Evolutionary conservation across 2,329 filamentous ascomycete species (phyloP), one percentile per base, ranked within the genome.

Genomic region (Exophiala sp.): DNA sequence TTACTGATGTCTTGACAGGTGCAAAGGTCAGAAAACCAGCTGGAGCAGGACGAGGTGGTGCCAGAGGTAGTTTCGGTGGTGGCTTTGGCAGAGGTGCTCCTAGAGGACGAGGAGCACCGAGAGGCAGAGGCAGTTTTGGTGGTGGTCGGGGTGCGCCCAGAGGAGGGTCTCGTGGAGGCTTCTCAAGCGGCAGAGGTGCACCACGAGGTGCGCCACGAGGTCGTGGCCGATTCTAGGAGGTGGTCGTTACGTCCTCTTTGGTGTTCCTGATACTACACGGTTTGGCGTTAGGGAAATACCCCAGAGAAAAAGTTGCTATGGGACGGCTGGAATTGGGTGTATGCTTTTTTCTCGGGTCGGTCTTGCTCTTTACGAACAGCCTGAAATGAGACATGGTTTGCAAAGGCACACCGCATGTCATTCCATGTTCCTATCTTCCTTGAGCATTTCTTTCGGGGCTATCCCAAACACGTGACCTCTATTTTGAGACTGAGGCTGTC

Each of bases 1-100:
- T 45, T 44, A 43, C 34, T 46, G n/a, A 58, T 40, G 20, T n/a
- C 47, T 75, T 63, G 87, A 87, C 67, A 63, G 87, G 86, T 60
- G 80, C 77, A 24, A 63, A 59, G 55, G 65, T 65, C 41, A 62
- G 60, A 51, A 62, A 62, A 38, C 52, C 60, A 50, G 75, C 78
- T 50, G 78, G 71, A 59, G 62, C 69, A 41, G 41, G 41, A 43
- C 72, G 76, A 61, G 74, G 76, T 54, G 77, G 68, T 59, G 66
- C 72, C 40, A 71, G 78, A 61, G 78, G 80, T 60, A 77, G 76
- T 12, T 74, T 75, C 64, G 74, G 71, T 53, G 70, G 71, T 43
- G 65, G 70, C 24, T 29, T 29, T 62, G 70, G 76, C 60, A 72
- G 75, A 51, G 70, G 73, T 39, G 71, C 74, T 35, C 36, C 50